Percentiles rank a stretch among this genome's conserved stretches.
Evolutionary conservation across 2,329 filamentous ascomycete species (phyloP).

Genomic region (Exophiala bonariae): DNA sequence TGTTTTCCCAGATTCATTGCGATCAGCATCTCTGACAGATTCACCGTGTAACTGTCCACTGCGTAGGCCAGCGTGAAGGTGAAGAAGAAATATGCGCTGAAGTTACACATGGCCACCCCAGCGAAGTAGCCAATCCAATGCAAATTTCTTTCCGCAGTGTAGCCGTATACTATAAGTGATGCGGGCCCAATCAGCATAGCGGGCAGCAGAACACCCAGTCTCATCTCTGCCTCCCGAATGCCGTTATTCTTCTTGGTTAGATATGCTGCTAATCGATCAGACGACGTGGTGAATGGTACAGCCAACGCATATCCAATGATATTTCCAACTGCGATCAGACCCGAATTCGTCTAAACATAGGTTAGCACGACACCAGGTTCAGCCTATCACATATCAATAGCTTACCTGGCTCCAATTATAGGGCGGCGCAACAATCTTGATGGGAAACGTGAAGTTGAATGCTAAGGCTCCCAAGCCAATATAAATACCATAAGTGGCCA

Average conservation of each 20-base stretch:
- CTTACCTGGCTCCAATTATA: slow-evolving; percentile 41
- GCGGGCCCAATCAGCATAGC: slow-evolving; percentile 34
- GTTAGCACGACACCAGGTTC: neutral
- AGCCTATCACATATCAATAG: slow-evolving; percentile 1
- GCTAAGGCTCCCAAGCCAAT: slow-evolving; percentile 51
- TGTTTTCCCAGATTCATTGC: slow-evolving; percentile 61
- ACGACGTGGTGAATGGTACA: slow-evolving; percentile 46
- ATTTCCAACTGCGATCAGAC: slow-evolving; percentile 46
- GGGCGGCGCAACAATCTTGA: slow-evolving; percentile 42
- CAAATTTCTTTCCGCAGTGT: slow-evolving; percentile 33
- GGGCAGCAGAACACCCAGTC: slow-evolving; percentile 36
- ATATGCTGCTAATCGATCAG: slow-evolving; percentile 39
- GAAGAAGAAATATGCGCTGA: slow-evolving; percentile 56
- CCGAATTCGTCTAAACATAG: slow-evolving; percentile 39
- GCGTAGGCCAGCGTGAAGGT: slow-evolving; percentile 62
- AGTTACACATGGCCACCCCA: slow-evolving; percentile 51
- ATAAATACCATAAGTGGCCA: slow-evolving; percentile 52
- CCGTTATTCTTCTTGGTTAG: slow-evolving; percentile 39
- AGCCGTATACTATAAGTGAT: slow-evolving; percentile 34
- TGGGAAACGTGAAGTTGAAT: slow-evolving; percentile 53
- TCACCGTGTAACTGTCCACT: slow-evolving; percentile 59
- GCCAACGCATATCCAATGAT: slow-evolving; percentile 40
- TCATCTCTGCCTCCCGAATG: slow-evolving; percentile 45
- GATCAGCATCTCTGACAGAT: slow-evolving; percentile 64
- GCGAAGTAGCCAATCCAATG: slow-evolving; percentile 48